Percentiles rank a stretch among this genome's conserved stretches.
Evolutionary conservation across 345 rosid species (phyloP).

Genomic region (Pelargonium nanum): DNA sequence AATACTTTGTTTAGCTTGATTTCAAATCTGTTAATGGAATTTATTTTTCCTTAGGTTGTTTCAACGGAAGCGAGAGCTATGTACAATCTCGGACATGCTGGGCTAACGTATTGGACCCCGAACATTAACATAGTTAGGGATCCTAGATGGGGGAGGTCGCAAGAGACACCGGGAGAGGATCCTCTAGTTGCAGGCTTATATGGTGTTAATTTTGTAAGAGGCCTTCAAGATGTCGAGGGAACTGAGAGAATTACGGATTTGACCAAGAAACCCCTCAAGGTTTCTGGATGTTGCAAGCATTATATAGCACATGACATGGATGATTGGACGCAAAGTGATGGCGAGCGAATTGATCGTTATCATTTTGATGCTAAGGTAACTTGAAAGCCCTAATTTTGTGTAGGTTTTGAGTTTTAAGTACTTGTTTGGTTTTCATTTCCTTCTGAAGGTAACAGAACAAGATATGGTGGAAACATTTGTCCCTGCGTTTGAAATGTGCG

Average conservation of each 20-base stretch:
- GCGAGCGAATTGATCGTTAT: conserved; percentile 19
- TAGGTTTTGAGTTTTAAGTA: not conserved
- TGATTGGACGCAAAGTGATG: conserved; percentile 16
- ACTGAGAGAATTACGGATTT: conserved; percentile 2
- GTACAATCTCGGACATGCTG: conserved; percentile 32
- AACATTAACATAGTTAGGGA: conserved; percentile 41
- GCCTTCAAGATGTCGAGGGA: conserved; percentile 24
- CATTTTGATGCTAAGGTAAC: conserved; percentile 32
- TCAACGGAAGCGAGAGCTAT: conserved; percentile 39
- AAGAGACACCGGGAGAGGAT: conserved; percentile 49
- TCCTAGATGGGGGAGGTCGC: conserved; percentile 47
- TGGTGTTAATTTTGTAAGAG: conserved; percentile 37
- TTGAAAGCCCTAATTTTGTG: not conserved
- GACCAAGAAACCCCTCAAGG: conserved; percentile 20
- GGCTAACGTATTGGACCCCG: conserved; percentile 50
- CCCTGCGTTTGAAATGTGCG: conserved; percentile 32
- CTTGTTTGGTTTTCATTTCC: not conserved
- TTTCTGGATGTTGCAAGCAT: conserved; percentile 38
- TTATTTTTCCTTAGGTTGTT: conserved; percentile 17
- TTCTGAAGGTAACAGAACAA: conserved; percentile 30
- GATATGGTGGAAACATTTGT: conserved; percentile 38
- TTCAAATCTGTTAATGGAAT: no score
- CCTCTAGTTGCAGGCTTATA: conserved; percentile 32
- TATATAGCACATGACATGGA: conserved; percentile 39
- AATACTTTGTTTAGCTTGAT: no score